These are phyloP conservation scores for Schizosaccharomyces pombe DNA, from an alignment of 805 yeast genomes.

Conservation along the genomic window ASM294v3 CU329670.1:750501-751000, in stretches of 20 bases:
- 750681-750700: too few relatives aligned
- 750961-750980: slow-evolving; percentile 58
- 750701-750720: too few relatives aligned
- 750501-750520: slow-evolving; percentile 1
- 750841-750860: slow-evolving; percentile 68
- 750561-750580: too few relatives aligned
- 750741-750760: too few relatives aligned
- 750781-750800: slow-evolving; percentile 76
- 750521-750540: neutral
- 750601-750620: slow-evolving; percentile 5
- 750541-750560: neutral
- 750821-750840: slow-evolving; percentile 34
- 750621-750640: slow-evolving; percentile 14
- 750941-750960: slow-evolving; percentile 60
- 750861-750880: slow-evolving; percentile 36
- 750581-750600: slow-evolving; percentile 1
- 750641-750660: slow-evolving; percentile 13
- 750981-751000: slow-evolving; percentile 36
- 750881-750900: slow-evolving; percentile 49
- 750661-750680: too few relatives aligned
- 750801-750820: slow-evolving; percentile 73
- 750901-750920: slow-evolving; percentile 61
- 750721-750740: too few relatives aligned
- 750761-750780: slow-evolving; percentile 57
- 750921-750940: slow-evolving; percentile 52